Evolutionary conservation across 768 basidiomycete genomes (phyloP).

Genomic region (Trametes coccinea): DNA sequence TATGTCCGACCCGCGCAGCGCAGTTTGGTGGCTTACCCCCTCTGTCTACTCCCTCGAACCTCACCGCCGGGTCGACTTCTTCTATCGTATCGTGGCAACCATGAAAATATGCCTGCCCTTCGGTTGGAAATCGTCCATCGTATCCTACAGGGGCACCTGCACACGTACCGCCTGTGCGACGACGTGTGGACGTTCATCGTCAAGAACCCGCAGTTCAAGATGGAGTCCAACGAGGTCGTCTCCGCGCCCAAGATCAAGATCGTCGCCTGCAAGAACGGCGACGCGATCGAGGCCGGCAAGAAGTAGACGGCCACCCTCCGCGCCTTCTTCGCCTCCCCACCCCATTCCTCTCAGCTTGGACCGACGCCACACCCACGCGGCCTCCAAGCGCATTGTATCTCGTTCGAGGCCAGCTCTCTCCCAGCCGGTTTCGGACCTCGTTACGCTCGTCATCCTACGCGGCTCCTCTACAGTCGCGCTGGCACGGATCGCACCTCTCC

Average conservation of each 20-base stretch:
- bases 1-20: constrained; percentile 33
- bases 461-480: not conserved
- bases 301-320: constrained; percentile 44
- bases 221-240: constrained; percentile 87
- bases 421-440: not conserved
- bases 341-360: not conserved
- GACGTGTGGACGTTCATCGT: constrained; percentile 99
- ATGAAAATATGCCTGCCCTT: not conserved
- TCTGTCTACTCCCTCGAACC: not conserved
- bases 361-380: no score
- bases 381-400: not conserved
- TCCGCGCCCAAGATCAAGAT: constrained; percentile 86
- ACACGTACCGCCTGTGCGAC: constrained; percentile 91
- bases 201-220: constrained; percentile 90
- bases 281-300: constrained; percentile 81
- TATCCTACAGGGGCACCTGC: constrained; percentile 67
- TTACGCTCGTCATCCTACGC: not conserved
- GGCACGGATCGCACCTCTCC: not conserved
- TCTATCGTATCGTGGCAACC: no score
- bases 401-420: not conserved
- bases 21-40: constrained; percentile 6
- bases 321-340: not conserved
- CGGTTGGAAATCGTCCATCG: not conserved
- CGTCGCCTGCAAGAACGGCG: constrained; percentile 96
- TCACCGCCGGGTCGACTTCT: no score